Conservation (phyloP, 345 rosid species). For the Populus nigra region DNA sequence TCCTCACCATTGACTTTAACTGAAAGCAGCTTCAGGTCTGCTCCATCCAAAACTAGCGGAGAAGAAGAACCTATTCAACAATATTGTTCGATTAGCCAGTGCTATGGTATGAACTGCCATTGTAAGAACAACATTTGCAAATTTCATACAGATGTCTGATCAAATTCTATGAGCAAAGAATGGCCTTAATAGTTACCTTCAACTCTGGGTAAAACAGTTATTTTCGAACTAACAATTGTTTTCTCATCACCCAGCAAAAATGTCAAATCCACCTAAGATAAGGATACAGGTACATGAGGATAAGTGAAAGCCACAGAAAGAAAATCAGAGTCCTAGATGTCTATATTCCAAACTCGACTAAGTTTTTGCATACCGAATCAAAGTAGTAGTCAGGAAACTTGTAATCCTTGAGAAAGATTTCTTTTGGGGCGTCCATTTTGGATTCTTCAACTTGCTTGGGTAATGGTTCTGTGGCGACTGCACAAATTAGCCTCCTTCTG, state of each 20-base stretch:
- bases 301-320: conserved; percentile 18
- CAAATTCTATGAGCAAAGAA: conserved; percentile 2
- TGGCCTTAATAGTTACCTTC: conserved; percentile 50
- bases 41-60: conserved; percentile 83
- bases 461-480: conserved; percentile 62
- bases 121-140: conserved; percentile 3
- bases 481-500: conserved; percentile 62
- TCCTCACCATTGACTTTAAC: conserved; percentile 62
- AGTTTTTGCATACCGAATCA: conserved; percentile 50
- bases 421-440: conserved; percentile 80
- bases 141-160: neutral
- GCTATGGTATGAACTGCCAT: neutral
- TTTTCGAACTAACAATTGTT: conserved; percentile 81
- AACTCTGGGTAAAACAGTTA: conserved; percentile 65
- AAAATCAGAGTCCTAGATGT: neutral
- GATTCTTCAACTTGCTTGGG: conserved; percentile 63
- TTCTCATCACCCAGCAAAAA: conserved; percentile 91
- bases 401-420: conserved; percentile 91
- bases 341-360: neutral
- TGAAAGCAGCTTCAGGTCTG: conserved; percentile 67
- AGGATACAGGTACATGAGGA: conserved; percentile 12
- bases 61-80: conserved; percentile 55
- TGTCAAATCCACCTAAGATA: conserved; percentile 69
- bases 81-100: neutral
- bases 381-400: conserved; percentile 89